Evolutionary conservation across 2,329 filamentous ascomycete genomes (phyloP), one percentile per base, ranked within the genome.

Genomic region (Alternaria postmessia): DNA sequence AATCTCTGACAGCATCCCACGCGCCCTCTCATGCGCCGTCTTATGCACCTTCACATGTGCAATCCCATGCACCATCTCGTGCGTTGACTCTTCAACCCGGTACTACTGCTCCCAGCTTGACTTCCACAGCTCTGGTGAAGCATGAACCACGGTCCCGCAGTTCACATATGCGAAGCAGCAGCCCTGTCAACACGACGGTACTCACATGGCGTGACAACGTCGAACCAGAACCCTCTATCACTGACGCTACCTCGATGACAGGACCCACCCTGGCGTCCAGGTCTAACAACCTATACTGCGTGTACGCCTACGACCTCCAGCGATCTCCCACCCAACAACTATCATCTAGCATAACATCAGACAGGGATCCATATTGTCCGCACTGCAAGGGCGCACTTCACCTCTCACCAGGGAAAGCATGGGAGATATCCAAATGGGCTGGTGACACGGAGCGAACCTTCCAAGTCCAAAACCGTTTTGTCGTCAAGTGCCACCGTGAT

Each of bases 401-500:
- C 49, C 74, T 78, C 11, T 75, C 75, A 2, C 68, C 73, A 7
- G 73, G 72, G 5, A 76, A 71, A 57, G 74, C 76, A 2, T 78
- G 76, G 76, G 76, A 78, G 51, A 64, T 78, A 4, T 62, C 64
- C 49, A 78, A 77, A 52, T 66, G 68, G 26, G 71, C 74, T 20
- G 65, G 66, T n/a, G 68, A 68, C n/a, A 62, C 62, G 14, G 71
- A 75, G 52, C 71, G 75, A n/a, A 69, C 65, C 36, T 78, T 77
- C 52, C 72, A 71, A 18, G 63, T 78, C 7, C 66, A 68, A 5
- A 78, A 76, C 51, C 75, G 75, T n/a, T 78, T 77, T 34, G 72
- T 76, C 1, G 75, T 77, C 16, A 78, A 78, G 43, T 76, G 75
- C 38, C 75, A 78, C 51, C 71, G 75, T 4, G 66, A 68, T 12